Conservation (phyloP, 2,329 filamentous ascomycete genomes). For the Penicillium sp. region DNA sequence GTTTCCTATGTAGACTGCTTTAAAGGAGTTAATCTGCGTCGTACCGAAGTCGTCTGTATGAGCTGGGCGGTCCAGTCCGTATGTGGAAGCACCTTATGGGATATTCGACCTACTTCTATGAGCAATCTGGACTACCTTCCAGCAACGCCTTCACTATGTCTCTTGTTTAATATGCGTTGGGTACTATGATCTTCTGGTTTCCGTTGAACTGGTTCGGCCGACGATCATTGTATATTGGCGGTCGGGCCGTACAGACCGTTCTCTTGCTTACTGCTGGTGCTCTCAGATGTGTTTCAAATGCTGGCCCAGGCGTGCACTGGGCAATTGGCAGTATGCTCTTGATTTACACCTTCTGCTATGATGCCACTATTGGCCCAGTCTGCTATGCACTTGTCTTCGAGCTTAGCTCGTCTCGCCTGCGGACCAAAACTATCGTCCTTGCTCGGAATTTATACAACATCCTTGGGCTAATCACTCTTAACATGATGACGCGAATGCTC, state of each 20-base stretch:
- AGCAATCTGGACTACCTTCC: background rate
- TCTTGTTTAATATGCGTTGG: background rate
- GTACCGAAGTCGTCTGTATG: background rate
- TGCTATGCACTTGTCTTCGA: no score
- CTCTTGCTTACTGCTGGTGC: slow-evolving; percentile 36
- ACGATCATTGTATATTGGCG: background rate
- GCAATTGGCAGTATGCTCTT: no score
- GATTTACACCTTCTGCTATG: no score
- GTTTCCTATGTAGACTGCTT: background rate
- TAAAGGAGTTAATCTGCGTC: background rate
- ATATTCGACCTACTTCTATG: background rate
- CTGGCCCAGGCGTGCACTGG: no score
- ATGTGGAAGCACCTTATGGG: background rate
- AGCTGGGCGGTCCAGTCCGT: background rate
- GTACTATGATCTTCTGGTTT: background rate
- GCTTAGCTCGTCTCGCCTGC: no score
- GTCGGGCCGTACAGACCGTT: background rate
- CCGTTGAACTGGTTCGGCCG: background rate
- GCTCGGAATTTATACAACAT: no score
- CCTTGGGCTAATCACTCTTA: no score
- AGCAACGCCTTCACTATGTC: background rate
- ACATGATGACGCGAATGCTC: no score
- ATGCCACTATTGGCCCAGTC: no score
- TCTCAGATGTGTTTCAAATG: no score
- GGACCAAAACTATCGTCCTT: no score